Evolutionary conservation across 192 early-diverging fungal genomes (phyloP), one percentile per base, ranked within the genome.

Genomic region (Coemansia umbellata): DNA sequence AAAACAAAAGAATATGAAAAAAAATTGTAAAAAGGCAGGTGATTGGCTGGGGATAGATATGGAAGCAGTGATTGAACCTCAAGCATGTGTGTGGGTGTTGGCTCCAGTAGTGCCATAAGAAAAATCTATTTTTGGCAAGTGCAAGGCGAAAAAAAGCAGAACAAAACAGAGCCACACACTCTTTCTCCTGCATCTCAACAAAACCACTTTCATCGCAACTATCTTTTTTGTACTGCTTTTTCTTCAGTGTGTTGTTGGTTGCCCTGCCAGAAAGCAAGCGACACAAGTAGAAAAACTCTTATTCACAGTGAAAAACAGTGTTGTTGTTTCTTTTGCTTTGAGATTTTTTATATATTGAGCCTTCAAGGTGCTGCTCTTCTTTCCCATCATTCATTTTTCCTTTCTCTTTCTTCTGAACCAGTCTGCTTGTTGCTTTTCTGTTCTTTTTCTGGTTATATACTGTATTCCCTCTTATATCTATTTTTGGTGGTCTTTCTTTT

Each of bases 51-150:
- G 15, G 10, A 15, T 15, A 44, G n/a, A n/a, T n/a, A n/a, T n/a
- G n/a, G n/a, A n/a, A n/a, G n/a, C n/a, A n/a, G n/a, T n/a, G n/a
- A n/a, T n/a, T n/a, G n/a, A n/a, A n/a, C n/a, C n/a, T n/a, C n/a
- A n/a, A n/a, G n/a, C 8, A 18, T 42, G 40, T 42, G 6, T 15
- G 18, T 22, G 21, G 21, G 40, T 10, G 13, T 15, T 21, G 21
- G 21, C 24, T 42, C 1, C 5, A 23, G 10, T n/a, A n/a, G n/a
- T n/a, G 41, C 9, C 41, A 43, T 18, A 43, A 40, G 32, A n/a
- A 14, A 39, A 53, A 40, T 18, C 50, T 53, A 39, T 53, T 53
- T 53, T 53, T 30, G 43, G 23, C 23, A 45, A 4, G 13, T 24
- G 14, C 11, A 35, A 35, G n/a, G 33, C 10, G n/a, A 35, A 2